Evolutionary conservation across 257 asterid genomes (phyloP), one percentile per base, ranked within the genome.

Genomic region (Vinca minor): DNA sequence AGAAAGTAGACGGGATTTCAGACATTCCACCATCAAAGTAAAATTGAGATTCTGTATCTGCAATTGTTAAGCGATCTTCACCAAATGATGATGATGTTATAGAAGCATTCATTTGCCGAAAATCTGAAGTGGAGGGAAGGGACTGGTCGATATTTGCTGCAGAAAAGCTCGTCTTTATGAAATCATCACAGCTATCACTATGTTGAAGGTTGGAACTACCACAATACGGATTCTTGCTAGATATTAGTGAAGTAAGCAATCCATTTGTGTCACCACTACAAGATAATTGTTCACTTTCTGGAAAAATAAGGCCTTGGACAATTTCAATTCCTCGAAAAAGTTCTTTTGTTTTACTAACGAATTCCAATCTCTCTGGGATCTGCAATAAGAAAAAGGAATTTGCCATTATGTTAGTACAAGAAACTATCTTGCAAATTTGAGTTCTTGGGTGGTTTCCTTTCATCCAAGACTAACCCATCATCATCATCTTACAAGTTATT

Each of bases 341-440:
- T 36, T 69, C 64, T 69, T 73, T 83, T 23, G 89, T 83, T 76
- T 77, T 85, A 65, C 80, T 76, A 18, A 77, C 82, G 63, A 83
- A 87, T 6, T 74, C 81, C 55, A 72, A 59, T 20, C 69, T 81
- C 83, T 88, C 94, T 3, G 71, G 81, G 53, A 78, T 72, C 97
- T 90, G 87, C 76, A 73, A 52, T 42, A 64, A 64, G 49, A 65
- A 20, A 18, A 66, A 73, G 14, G 5, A 21, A 23, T 0, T 26
- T 15, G n/a, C 4, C 6, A 46, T 62, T n/a, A 61, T 9, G 9
- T 36, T 12, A 46, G 26, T 36, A n/a, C n/a, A n/a, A n/a, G n/a
- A n/a, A n/a, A n/a, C n/a, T n/a, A n/a, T n/a, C n/a, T n/a, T n/a
- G 13, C 21, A 34, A 20, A 20, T 32, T 34, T 44, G 35, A 11